Conservation (phyloP, 2,329 filamentous ascomycete genomes). For the Lecanicillium sp. region DNA sequence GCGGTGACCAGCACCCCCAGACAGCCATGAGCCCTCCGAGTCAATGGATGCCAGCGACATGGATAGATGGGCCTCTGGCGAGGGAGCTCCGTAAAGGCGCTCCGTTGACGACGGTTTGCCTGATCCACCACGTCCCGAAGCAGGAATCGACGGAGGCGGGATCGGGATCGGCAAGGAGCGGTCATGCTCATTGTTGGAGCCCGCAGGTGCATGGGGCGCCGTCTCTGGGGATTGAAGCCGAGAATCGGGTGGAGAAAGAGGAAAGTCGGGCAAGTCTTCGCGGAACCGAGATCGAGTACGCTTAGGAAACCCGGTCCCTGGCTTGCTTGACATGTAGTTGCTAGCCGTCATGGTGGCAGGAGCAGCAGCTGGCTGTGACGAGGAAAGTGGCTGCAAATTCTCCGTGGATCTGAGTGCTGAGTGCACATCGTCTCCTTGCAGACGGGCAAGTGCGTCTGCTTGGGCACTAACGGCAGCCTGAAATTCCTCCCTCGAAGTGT, state of each 20-base stretch:
- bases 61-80: conserved; percentile 59
- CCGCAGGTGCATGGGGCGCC: conserved; percentile 31
- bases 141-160: conserved; percentile 9
- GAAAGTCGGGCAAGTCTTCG: conserved; percentile 83
- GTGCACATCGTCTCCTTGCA: conserved; percentile 24
- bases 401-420: conserved; percentile 12
- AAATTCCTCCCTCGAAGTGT: conserved; percentile 86
- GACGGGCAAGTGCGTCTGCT: conserved; percentile 23
- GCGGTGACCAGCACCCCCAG: conserved; percentile 55
- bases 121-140: conserved; percentile 5
- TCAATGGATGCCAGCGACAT: conserved; percentile 91
- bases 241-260: conserved; percentile 78
- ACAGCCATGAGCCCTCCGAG: conserved; percentile 93
- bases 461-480: conserved; percentile 25
- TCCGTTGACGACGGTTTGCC: conserved; percentile 12
- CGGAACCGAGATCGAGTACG: conserved; percentile 85
- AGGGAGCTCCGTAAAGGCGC: conserved; percentile 23
- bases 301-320: conserved; percentile 49
- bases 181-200: conserved; percentile 19
- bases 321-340: conserved; percentile 22
- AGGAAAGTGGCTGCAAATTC: conserved; percentile 31
- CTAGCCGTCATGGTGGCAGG: background rate
- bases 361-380: conserved; percentile 10
- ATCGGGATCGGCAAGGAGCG: conserved; percentile 18
- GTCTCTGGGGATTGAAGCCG: conserved; percentile 70